Evolutionary conservation across 345 rosid genomes (phyloP).

Genomic region (Populus ilicifolia): DNA sequence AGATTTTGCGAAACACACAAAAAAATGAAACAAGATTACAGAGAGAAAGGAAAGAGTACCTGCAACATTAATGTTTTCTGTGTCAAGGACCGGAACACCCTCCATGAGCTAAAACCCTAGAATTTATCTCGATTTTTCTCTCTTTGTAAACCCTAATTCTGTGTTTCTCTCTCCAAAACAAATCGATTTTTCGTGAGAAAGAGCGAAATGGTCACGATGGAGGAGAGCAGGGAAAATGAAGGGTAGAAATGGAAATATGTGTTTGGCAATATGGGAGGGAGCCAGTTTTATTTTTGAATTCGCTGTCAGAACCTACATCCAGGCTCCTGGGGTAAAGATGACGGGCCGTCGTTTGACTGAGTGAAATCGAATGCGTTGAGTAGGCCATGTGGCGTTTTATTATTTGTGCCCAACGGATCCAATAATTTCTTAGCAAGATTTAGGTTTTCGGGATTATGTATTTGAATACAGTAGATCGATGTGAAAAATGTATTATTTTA

Average conservation of each 20-base stretch:
- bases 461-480: too few species aligned
- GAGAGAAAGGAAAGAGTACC: conserved; percentile 5
- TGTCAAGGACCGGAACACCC: background rate
- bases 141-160: background rate
- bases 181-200: background rate
- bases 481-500: too few species aligned
- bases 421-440: background rate
- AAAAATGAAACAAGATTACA: background rate
- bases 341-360: background rate
- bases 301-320: background rate
- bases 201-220: background rate
- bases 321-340: background rate
- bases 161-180: background rate
- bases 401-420: background rate
- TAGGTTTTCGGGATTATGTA: too few species aligned
- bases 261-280: background rate
- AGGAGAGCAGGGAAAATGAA: background rate
- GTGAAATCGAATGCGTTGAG: background rate
- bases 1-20: background rate
- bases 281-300: background rate
- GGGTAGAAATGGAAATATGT: background rate
- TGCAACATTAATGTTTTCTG: background rate
- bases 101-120: conserved; percentile 24
- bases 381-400: background rate
- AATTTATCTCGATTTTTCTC: background rate